Base-by-base conservation (phyloP, 768 basidiomycete species). In the Leccinum olivaceopallidum region DNA sequence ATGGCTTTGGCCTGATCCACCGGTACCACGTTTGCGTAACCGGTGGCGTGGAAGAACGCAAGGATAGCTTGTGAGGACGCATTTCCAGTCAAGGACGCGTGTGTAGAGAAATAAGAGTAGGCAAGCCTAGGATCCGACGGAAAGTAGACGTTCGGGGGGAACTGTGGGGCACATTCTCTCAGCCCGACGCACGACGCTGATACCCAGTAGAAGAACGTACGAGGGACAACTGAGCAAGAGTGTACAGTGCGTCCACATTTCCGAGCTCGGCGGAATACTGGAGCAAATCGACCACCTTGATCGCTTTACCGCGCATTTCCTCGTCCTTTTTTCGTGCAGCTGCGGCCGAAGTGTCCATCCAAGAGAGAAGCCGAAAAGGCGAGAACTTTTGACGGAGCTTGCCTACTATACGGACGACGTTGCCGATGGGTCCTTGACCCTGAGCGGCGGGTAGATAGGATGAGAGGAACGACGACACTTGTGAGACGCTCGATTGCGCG, bases 11-110 rank as follows among this genome's bases (percentile, higher is more conserved):
- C 87, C 71, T 92, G 89, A 60, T 91, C 83, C 0, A 86, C 79
- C 1, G 83, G 79, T 12, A 85, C 83, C 6, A 87, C 74, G 50
- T 79, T 79, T 55, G 81, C 83, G 67, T 92, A 96, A 4, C 95
- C 95, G 0, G 94, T 90, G 9, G 94, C 83, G 68, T 97, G 77
- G 71, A 98, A 92, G 81, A 98, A 97, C 0, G 86, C 95, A 13
- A 96, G 75, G 62, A 88, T 78, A 9, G 91, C 83, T 75, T 98
- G 95, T 0, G 95, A 92, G 4, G 92, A 85, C 2, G 94, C 87
- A 66, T 95, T 92, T 24, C 95, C 94, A 0, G 90, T 89, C 26
- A 76, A 66, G 30, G 80, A 76, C 0, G 90, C 89, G 53, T 94
- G 91, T 4, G 76, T 69, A 4, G 77, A 73, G 69, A 88, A 87